Conservation (phyloP, 305 asterid genomes). For the Fraxinus ornus region DNA sequence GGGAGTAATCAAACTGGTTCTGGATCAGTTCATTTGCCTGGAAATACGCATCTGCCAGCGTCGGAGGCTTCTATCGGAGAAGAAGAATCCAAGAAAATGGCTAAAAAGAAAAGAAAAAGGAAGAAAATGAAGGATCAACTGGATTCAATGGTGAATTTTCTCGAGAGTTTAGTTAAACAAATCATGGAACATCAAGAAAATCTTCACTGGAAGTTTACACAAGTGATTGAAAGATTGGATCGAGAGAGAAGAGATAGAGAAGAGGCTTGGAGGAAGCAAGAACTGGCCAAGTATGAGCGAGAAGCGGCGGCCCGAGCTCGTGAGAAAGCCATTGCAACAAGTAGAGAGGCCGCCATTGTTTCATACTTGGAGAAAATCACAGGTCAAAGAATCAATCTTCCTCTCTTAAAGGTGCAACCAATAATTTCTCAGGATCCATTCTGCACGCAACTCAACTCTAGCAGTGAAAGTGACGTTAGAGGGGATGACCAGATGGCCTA, state of each 20-base stretch:
- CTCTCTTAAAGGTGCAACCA: conserved; percentile 7
- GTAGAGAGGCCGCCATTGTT: conserved; percentile 53
- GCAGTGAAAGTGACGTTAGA: background rate
- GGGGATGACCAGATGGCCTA: background rate
- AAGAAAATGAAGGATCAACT: conserved; percentile 21
- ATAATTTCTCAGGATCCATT: background rate
- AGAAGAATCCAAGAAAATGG: conserved; percentile 17
- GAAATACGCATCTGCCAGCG: background rate
- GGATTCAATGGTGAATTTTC: conserved; percentile 37
- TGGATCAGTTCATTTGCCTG: conserved; percentile 21
- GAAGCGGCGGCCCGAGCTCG: conserved; percentile 40
- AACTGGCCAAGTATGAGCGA: conserved; percentile 36
- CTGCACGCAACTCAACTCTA: background rate
- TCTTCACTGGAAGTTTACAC: conserved; percentile 44
- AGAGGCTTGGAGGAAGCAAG: conserved; percentile 56
- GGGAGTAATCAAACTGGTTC: conserved; percentile 37
- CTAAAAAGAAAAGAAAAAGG: conserved; percentile 23
- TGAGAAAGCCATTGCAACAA: conserved; percentile 40
- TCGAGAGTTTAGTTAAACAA: conserved; percentile 44
- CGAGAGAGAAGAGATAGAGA: conserved; percentile 55
- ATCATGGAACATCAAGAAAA: conserved; percentile 57
- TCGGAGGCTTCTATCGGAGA: conserved; percentile 30
- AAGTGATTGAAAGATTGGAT: conserved; percentile 54
- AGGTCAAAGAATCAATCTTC: conserved; percentile 44
- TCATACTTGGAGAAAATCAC: conserved; percentile 59